Evolutionary conservation across 2,329 filamentous ascomycete species (phyloP).

Genomic region (Aspergillus eucalypticola): DNA sequence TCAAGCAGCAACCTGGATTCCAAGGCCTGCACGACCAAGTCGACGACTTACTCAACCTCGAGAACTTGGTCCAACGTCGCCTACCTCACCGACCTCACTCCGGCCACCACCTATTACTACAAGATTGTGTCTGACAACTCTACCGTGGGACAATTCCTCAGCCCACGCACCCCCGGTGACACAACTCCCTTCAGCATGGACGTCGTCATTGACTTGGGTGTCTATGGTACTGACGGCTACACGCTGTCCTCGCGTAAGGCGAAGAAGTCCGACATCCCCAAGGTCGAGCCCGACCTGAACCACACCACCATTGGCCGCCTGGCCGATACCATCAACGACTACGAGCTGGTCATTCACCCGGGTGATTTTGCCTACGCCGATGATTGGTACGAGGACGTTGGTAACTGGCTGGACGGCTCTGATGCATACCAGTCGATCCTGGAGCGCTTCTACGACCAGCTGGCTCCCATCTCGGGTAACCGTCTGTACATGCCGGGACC

Average conservation of each 20-base stretch:
- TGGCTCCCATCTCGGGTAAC: constrained; percentile 54
- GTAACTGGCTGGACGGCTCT: constrained; percentile 51
- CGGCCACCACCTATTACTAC: constrained; percentile 62
- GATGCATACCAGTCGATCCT: constrained; percentile 59
- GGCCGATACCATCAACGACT: constrained; percentile 54
- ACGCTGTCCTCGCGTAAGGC: constrained; percentile 43
- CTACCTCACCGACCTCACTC: constrained; percentile 47
- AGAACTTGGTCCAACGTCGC: constrained; percentile 57
- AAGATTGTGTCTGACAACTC: constrained; percentile 60
- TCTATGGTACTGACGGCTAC: constrained; percentile 56
- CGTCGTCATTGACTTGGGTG: constrained; percentile 57
- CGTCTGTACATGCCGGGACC: constrained; percentile 60
- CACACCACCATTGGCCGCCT: constrained; percentile 61
- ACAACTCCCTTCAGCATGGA: constrained; percentile 55
- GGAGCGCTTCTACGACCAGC: constrained; percentile 58
- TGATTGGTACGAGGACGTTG: constrained; percentile 53
- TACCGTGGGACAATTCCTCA: constrained; percentile 55
- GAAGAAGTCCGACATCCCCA: constrained; percentile 53
- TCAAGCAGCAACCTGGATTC: constrained; percentile 41
- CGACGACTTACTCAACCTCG: constrained; percentile 56
- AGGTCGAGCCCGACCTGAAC: constrained; percentile 54
- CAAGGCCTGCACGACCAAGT: constrained; percentile 48
- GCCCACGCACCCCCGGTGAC: constrained; percentile 56
- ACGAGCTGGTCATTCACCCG: constrained; percentile 50
- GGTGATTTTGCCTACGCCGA: constrained; percentile 61